Conservation (phyloP, 345 rosid species). For the Streptanthus diversifolius region DNA sequence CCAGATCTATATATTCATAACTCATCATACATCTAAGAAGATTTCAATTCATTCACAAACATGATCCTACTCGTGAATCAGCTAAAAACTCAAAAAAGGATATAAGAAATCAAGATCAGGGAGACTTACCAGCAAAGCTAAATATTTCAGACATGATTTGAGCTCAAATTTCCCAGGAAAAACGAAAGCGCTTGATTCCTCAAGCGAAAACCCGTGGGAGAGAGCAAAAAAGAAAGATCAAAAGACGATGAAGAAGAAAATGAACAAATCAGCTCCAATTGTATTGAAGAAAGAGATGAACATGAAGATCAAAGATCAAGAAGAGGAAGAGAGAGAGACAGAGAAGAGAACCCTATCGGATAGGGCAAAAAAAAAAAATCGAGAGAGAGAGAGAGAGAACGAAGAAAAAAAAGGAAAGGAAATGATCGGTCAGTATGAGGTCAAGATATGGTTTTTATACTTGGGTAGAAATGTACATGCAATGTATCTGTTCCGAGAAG, state of each 20-base stretch:
- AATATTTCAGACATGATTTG: slow-evolving; percentile 68
- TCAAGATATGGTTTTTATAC: slow-evolving; percentile 29
- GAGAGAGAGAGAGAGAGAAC: slow-evolving; percentile 35
- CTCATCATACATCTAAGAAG: background rate
- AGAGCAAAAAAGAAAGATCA: slow-evolving; percentile 68
- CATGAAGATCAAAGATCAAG: slow-evolving; percentile 39
- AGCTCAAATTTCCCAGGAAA: slow-evolving; percentile 54
- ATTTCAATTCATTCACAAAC: background rate
- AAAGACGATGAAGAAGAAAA: slow-evolving; percentile 26
- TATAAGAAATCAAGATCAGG: background rate
- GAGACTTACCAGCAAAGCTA: slow-evolving; percentile 53
- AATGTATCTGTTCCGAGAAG: slow-evolving; percentile 54
- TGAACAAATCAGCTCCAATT: slow-evolving; percentile 2
- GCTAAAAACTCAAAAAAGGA: background rate
- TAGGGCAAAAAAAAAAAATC: slow-evolving; percentile 70
- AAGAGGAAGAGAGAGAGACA: slow-evolving; percentile 25
- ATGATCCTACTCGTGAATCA: background rate
- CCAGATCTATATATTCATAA: slow-evolving; percentile 15
- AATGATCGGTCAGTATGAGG: slow-evolving; percentile 27
- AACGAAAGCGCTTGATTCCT: slow-evolving; percentile 35
- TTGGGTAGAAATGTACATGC: slow-evolving; percentile 48
- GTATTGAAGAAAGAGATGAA: background rate
- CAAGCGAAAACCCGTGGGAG: slow-evolving; percentile 65
- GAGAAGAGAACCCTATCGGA: slow-evolving; percentile 61
- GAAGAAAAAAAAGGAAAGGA: slow-evolving; percentile 34